Base-by-base conservation (phyloP, 2,329 filamentous ascomycete species). In the Fusarium brachygibbosum region DNA sequence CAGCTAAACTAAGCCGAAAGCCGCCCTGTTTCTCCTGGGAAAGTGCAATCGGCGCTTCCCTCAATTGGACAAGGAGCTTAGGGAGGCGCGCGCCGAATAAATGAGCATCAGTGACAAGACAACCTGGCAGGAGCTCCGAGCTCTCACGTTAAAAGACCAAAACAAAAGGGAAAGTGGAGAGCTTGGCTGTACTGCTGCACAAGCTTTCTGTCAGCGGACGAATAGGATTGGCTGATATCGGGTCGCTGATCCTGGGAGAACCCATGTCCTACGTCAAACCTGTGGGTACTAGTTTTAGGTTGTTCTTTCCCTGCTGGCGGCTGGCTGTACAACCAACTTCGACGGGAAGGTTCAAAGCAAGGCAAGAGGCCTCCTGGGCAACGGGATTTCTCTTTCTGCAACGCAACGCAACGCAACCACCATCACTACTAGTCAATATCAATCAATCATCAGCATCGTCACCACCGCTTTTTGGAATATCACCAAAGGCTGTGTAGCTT, bases 241-340 rank as follows among this genome's bases (percentile, higher is more conserved):
- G 29, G 31, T 44, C 31, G 35, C 19, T 29, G 50, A 67, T 69
- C 48, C 32, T 32, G 35, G 35, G 13, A 19, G 25, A 40, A 63
- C 52, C 66, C 66, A 70, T 69, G 66, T 67, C 48, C 66, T 69
- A 69, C 66, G 66, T 70, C 66, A 69, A 70, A 45, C 42, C 42
- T 41, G 35, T 35, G 38, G 46, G 45, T 49, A 50, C 46, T 11
- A 23, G 40, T 16, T 28, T 42, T 25, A 42, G 40, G 25, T 50
- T 25, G 46, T 17, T 37, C 32, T 28, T 50, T 50, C 34, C 48
- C 34, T 50, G 48, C 58, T 49, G 52, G 56, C 58, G 9, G 16
- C 16, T 12, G 10, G 23, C 14, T 25, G 48, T 40, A 50, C 48
- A 29, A 28, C 48, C 48, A 50, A 38, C 23, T 38, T 38, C 10